Percentiles rank a stretch among this genome's conserved stretches.
Evolutionary conservation across 192 early-diverging fungal species (phyloP).

Genomic region (Lunasporangiospora selenospora): DNA sequence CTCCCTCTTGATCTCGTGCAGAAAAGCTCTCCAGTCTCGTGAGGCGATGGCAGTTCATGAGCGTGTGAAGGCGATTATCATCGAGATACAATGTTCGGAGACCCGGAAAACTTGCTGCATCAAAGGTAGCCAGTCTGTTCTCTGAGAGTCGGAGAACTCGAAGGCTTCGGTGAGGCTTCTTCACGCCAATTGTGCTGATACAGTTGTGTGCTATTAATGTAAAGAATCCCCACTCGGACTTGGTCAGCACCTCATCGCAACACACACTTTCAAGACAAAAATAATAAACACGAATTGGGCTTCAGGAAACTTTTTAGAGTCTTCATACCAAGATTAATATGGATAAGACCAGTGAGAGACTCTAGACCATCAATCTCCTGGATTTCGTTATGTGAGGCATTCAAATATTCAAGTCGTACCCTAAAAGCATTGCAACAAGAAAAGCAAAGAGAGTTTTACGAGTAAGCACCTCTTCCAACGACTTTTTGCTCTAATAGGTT

Average conservation of each 20-base stretch:
- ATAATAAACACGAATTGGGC: too few relatives aligned
- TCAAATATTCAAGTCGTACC: slow-evolving; percentile 49
- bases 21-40: slow-evolving; percentile 50
- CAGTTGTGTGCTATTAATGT: slow-evolving; percentile 53
- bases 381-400: slow-evolving; percentile 53
- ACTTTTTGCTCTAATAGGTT: too few relatives aligned
- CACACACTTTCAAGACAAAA: too few relatives aligned
- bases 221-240: too few relatives aligned
- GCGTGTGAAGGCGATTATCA: slow-evolving; percentile 47
- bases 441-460: not conserved
- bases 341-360: slow-evolving; percentile 35
- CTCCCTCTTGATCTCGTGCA: slow-evolving; percentile 53
- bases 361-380: slow-evolving; percentile 48
- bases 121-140: slow-evolving; percentile 49
- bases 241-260: too few relatives aligned
- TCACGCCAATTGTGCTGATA: slow-evolving; percentile 50
- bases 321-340: slow-evolving; percentile 49
- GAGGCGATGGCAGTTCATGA: slow-evolving; percentile 46
- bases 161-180: slow-evolving; percentile 38
- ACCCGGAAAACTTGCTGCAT: slow-evolving; percentile 50
- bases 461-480: not conserved
- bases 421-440: slow-evolving; percentile 16
- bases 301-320: too few relatives aligned
- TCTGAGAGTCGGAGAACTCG: slow-evolving; percentile 47
- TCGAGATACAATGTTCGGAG: slow-evolving; percentile 53